phyloP scores from a whole-genome alignment of 1,284 basidiomycete species.

The Cutaneotrichosporon spelunceum region DNA sequence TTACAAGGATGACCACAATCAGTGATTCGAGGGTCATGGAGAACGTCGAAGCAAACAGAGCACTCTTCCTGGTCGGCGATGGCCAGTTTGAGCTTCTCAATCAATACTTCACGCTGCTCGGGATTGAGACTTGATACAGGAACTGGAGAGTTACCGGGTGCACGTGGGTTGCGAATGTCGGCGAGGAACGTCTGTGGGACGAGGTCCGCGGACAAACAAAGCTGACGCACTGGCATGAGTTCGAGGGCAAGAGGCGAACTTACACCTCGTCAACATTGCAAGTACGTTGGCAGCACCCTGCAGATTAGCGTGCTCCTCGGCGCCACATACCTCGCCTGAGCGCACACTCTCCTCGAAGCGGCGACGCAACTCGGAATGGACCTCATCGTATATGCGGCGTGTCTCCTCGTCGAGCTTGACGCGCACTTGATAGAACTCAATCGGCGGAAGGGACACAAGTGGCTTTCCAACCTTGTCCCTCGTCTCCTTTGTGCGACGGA shows the following conservation, averaged over 20 bases:
- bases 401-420: conserved; percentile 68
- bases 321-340: conserved; percentile 29
- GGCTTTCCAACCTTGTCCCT: conserved; percentile 70
- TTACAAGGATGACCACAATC: conserved; percentile 66
- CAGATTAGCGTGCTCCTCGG: conserved; percentile 9
- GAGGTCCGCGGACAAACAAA: conserved; percentile 74
- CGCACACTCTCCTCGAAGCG: conserved; percentile 62
- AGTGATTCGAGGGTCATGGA: conserved; percentile 71
- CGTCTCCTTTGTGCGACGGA: conserved; percentile 84
- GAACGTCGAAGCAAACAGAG: conserved; percentile 63
- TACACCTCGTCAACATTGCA: conserved; percentile 71
- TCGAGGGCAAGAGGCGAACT: conserved; percentile 9
- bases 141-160: conserved; percentile 34
- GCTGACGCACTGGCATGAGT: conserved; percentile 62
- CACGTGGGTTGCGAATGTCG: conserved; percentile 56
- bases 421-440: conserved; percentile 52
- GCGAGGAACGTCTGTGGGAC: conserved; percentile 73
- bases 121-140: conserved; percentile 26
- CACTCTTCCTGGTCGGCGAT: conserved; percentile 83
- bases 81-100: conserved; percentile 61
- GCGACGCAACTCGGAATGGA: conserved; percentile 63
- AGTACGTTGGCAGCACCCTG: conserved; percentile 60
- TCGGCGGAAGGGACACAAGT: conserved; percentile 71
- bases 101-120: conserved; percentile 55
- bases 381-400: conserved; percentile 68